Evolutionary conservation across 176 grass and related monocot species (phyloP).

Genomic region (Paspalum vaginatum): DNA sequence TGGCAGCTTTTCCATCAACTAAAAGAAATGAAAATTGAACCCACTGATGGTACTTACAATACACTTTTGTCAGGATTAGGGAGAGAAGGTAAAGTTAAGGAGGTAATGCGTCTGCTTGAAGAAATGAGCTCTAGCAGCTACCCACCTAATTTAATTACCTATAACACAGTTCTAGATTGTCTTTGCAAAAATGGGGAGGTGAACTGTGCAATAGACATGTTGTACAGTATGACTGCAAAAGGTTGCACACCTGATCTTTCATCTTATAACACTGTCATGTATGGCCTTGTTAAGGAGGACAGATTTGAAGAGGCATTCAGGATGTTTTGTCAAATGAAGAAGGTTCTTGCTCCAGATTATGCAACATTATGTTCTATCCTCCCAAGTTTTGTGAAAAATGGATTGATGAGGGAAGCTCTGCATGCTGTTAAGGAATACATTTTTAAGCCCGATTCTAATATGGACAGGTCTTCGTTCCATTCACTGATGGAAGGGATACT

Average conservation of each 20-base stretch:
- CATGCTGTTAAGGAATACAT: slow-evolving; percentile 59
- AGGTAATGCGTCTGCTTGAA: slow-evolving; percentile 66
- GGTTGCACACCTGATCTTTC: slow-evolving; percentile 69
- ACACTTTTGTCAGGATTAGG: slow-evolving; percentile 87
- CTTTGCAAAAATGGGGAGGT: slow-evolving; percentile 93
- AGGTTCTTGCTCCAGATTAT: slow-evolving; percentile 84
- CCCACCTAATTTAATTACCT: slow-evolving; percentile 77
- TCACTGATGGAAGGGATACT: slow-evolving; percentile 80
- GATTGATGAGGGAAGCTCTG: slow-evolving; percentile 64
- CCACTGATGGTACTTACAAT: slow-evolving; percentile 79
- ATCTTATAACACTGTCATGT: slow-evolving; percentile 85
- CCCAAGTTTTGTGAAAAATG: slow-evolving; percentile 77
- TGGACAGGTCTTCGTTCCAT: slow-evolving; percentile 61
- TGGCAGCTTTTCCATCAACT: slow-evolving; percentile 75
- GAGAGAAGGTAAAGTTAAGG: slow-evolving; percentile 82
- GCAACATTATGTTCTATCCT: slow-evolving; percentile 77
- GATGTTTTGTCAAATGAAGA: slow-evolving; percentile 90
- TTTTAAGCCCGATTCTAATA: slow-evolving; percentile 50
- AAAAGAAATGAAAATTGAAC: slow-evolving; percentile 74
- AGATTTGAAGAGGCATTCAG: slow-evolving; percentile 71
- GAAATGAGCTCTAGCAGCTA: slow-evolving; percentile 62
- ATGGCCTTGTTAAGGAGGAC: slow-evolving; percentile 84
- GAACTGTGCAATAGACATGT: slow-evolving; percentile 64
- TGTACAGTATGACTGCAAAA: slow-evolving; percentile 74
- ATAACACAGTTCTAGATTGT: slow-evolving; percentile 89